Evolutionary conservation across 139 green algal species (phyloP).

Genomic region (Micromonas pusilla): DNA sequence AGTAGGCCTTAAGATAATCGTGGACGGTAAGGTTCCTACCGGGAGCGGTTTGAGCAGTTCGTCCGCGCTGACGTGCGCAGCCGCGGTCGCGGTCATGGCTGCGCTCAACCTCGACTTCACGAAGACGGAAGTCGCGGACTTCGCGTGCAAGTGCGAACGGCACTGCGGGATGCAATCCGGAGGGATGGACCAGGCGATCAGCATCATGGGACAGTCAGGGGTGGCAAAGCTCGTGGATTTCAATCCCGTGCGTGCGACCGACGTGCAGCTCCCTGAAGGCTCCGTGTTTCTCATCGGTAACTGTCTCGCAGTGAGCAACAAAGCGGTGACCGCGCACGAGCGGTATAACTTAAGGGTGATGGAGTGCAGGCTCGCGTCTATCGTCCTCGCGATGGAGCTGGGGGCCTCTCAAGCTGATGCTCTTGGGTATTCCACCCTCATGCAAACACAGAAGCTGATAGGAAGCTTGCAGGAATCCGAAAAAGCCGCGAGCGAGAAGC

Average conservation of each 20-base stretch:
- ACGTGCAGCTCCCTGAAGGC: conserved; percentile 71
- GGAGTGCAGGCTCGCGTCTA: conserved; percentile 83
- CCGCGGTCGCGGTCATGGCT: background rate
- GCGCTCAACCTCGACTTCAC: conserved; percentile 15
- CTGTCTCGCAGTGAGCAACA: conserved; percentile 83
- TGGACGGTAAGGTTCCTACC: conserved; percentile 77
- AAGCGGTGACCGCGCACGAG: conserved; percentile 71
- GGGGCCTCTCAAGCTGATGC: background rate
- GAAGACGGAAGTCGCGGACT: conserved; percentile 74
- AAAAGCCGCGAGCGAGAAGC: background rate
- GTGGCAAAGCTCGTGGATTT: conserved; percentile 72
- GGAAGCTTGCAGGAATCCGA: background rate
- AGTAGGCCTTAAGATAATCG: conserved; percentile 46
- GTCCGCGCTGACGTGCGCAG: conserved; percentile 5
- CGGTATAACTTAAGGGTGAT: conserved; percentile 95
- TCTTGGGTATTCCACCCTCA: background rate
- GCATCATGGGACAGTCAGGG: conserved; percentile 71
- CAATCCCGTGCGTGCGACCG: conserved; percentile 66
- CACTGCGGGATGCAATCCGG: conserved; percentile 58
- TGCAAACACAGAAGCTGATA: conserved; percentile 3
- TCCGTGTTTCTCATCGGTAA: conserved; percentile 91
- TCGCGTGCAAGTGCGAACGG: conserved; percentile 56
- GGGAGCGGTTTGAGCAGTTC: conserved; percentile 41
- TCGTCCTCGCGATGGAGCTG: conserved; percentile 20
- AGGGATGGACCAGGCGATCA: conserved; percentile 97